These are phyloP conservation scores for Fusarium nanum DNA, from an alignment of 2,329 filamentous ascomycete genomes.

Conservation along the genomic window DNA sequence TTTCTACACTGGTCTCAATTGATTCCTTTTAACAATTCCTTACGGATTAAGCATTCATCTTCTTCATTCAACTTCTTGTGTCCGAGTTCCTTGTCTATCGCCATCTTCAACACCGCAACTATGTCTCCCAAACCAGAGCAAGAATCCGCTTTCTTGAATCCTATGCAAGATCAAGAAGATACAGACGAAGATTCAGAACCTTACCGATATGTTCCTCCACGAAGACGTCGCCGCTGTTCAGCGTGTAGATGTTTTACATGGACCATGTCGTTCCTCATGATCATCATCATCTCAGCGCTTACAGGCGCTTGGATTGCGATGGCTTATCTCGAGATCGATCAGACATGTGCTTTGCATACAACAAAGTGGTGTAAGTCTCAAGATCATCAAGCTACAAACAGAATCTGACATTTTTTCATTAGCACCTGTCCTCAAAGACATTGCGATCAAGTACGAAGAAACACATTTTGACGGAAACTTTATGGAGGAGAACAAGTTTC, in stretches of 20 bases:
- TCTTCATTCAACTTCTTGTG: neutral
- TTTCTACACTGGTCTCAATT: neutral
- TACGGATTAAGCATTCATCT: neutral
- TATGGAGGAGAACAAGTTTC: constrained; percentile 64
- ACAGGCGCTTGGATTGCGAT: constrained; percentile 41
- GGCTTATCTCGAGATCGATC: constrained; percentile 37
- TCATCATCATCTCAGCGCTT: constrained; percentile 32
- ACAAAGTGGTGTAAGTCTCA: constrained; percentile 53
- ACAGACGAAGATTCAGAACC: constrained; percentile 37
- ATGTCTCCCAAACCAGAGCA: constrained; percentile 42
- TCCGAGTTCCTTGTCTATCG: neutral
- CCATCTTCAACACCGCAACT: neutral
- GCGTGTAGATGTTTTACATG: constrained; percentile 32
- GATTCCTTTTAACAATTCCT: neutral
- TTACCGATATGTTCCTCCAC: constrained; percentile 29
- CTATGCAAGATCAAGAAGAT: constrained; percentile 24
- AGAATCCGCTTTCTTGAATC: constrained; percentile 35
- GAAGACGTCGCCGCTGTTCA: constrained; percentile 18
- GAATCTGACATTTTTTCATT: neutral
- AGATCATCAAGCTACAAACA: rapidly evolving
- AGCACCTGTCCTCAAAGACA: constrained; percentile 52
- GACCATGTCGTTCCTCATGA: constrained; percentile 4
- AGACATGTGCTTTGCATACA: constrained; percentile 48
- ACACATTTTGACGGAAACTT: constrained; percentile 68
- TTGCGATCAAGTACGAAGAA: constrained; percentile 48